Conservation (phyloP, 441 rosid genomes). For the Erodium moschatum region DNA sequence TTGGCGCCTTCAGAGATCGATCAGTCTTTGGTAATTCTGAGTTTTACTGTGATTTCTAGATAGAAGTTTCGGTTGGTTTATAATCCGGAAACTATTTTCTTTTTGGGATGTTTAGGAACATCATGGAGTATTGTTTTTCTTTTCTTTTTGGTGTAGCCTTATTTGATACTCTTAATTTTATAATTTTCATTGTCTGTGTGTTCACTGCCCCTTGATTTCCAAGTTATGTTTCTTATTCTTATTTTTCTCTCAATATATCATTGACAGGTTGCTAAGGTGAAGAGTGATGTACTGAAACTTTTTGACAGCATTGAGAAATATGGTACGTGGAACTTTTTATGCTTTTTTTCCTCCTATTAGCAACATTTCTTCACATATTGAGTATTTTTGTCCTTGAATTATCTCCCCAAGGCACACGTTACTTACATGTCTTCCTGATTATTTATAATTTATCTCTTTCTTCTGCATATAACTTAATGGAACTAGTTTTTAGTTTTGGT, state of each 20-base stretch:
- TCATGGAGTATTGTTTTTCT: not conserved
- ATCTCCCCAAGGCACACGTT: too few species aligned
- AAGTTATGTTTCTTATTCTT: not conserved
- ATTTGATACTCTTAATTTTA: not conserved
- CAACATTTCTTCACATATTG: too few species aligned
- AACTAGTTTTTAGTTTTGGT: not conserved
- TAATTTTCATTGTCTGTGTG: not conserved
- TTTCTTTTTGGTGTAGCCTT: not conserved
- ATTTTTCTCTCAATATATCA: not conserved
- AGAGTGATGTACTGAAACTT: constrained; percentile 66
- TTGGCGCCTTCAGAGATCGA: constrained; percentile 68
- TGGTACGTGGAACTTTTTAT: constrained; percentile 37
- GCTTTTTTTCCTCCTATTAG: not conserved
- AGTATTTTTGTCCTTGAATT: too few species aligned
- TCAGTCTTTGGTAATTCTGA: constrained; percentile 59
- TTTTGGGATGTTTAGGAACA: too few species aligned
- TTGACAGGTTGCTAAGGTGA: constrained; percentile 56
- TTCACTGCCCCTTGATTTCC: not conserved
- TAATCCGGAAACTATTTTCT: not conserved
- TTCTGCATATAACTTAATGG: not conserved
- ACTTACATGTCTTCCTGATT: too few species aligned
- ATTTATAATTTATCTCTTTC: not conserved
- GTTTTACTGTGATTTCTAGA: not conserved
- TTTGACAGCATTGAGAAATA: constrained; percentile 70
- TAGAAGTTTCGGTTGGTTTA: not conserved